Percentiles rank a stretch among this genome's conserved stretches.
phyloP scores from a whole-genome alignment of 768 basidiomycete species.

The Amanita rubescens region DNA sequence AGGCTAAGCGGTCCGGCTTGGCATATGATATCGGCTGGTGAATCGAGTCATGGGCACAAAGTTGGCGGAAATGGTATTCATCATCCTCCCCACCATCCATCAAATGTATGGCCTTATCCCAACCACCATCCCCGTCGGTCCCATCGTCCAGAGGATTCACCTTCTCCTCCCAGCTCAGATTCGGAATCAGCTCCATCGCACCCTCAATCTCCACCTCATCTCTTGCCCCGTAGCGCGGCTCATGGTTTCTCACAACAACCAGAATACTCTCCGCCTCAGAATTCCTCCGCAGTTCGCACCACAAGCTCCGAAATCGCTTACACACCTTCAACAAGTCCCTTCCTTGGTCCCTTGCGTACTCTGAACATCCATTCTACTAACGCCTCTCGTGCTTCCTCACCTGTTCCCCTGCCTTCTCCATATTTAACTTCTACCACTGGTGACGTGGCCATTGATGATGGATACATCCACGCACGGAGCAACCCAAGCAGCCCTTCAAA shows the following conservation, averaged over 20 bases:
- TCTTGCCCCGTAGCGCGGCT: conserved; percentile 21
- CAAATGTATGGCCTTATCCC: conserved; percentile 29
- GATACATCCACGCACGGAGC: conserved; percentile 4
- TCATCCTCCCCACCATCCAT: conserved; percentile 21
- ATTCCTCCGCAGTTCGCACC: conserved; percentile 22
- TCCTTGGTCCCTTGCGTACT: conserved; percentile 70
- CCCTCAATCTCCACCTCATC: conserved; percentile 27
- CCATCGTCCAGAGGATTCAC: conserved; percentile 47
- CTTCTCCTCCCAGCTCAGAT: conserved; percentile 66
- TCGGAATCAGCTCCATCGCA: conserved; percentile 40
- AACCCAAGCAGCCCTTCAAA: conserved; percentile 11
- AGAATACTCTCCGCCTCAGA: conserved; percentile 25
- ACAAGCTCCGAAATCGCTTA: conserved; percentile 29
- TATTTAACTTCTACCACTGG: conserved; percentile 15
- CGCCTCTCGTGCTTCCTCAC: conserved; percentile 66
- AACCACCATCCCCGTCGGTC: conserved; percentile 29
- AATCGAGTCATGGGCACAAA: conserved; percentile 18
- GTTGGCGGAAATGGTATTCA: conserved; percentile 12
- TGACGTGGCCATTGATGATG: conserved; percentile 15
- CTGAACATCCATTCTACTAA: conserved; percentile 68
- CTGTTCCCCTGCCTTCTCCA: conserved; percentile 56
- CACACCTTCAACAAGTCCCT: conserved; percentile 74
- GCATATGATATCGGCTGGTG: conserved; percentile 28
- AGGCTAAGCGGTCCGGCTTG: conserved; percentile 51
- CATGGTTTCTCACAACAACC: conserved; percentile 14